phyloP scores from a whole-genome alignment of 768 basidiomycete genomes.

The Mycena maculata region DNA sequence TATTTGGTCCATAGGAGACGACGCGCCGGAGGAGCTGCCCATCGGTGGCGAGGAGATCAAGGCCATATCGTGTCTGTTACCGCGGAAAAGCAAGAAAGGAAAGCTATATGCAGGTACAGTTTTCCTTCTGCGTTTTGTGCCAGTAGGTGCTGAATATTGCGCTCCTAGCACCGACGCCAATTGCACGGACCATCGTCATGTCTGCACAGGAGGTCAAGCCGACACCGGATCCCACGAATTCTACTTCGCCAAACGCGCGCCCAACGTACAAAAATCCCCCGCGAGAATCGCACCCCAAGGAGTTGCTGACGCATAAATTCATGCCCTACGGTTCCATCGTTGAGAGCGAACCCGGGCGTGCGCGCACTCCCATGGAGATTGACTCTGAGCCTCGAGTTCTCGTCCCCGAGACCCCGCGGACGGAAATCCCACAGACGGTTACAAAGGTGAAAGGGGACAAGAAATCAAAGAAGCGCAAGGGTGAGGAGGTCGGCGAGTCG shows the following conservation, averaged over 20 bases:
- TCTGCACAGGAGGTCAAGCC: conserved; percentile 60
- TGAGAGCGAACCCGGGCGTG: conserved; percentile 32
- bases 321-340: conserved; percentile 68
- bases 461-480: conserved; percentile 56
- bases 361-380: conserved; percentile 16
- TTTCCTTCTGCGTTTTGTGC: background rate
- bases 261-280: conserved; percentile 61
- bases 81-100: conserved; percentile 70
- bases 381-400: conserved; percentile 43
- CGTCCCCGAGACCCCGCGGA: conserved; percentile 34
- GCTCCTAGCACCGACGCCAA: conserved; percentile 70
- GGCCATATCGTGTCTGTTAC: conserved; percentile 70
- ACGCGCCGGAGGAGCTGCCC: conserved; percentile 43
- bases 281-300: conserved; percentile 67
- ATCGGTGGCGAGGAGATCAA: conserved; percentile 74
- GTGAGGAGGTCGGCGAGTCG: conserved; percentile 42
- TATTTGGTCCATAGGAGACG: conserved; percentile 71
- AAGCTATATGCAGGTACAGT: conserved; percentile 67
- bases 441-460: conserved; percentile 27
- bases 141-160: too few species aligned
- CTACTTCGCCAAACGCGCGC: conserved; percentile 21
- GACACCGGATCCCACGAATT: conserved; percentile 43
- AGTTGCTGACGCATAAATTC: conserved; percentile 72
- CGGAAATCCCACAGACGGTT: conserved; percentile 24
- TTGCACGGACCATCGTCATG: conserved; percentile 69